Evolutionary conservation across 2,329 filamentous ascomycete species (phyloP), one percentile per base, ranked within the genome.

Genomic region (Penicillium sp.): DNA sequence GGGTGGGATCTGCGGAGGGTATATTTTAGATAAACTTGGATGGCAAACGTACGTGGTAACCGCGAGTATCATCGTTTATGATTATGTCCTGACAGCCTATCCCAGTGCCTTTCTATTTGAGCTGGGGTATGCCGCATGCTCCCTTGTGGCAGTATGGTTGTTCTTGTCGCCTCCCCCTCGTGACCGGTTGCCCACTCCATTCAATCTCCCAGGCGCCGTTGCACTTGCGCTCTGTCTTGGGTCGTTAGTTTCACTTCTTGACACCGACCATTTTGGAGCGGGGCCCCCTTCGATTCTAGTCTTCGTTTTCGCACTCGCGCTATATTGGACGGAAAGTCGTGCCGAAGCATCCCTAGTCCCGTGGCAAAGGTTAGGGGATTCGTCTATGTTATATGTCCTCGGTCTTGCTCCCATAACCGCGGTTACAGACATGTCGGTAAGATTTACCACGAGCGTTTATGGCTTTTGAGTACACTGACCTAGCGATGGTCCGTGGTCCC

Each of bases 341-440:
- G 23, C 50, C 30, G 21, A 15, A 5, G 30, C 30, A 7, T 11
- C 50, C 30, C 5, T 53, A 7, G 9, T 53, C 50, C 50, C 50
- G 9, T 53, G 50, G 50, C 17, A 6, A n/a, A 31, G 50, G 8
- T 35, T 53, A 4, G 19, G 23, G n/a, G 30, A 53, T 19, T 6
- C 11, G 1, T 4, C 17, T 7, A 53, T 53, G 13, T 31, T 6
- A 6, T 53, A 35, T 21, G 19, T 53, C 8, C n/a, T 53, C 3
- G 30, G 50, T 4, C 31, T 53, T 38, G 50, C 50, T n/a, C 15
- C 30, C 17, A 19, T 38, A 7, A 53, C 50, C 8, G 50, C 50
- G 3, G 15, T 53, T 11, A 13, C 19, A 7, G 50, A 53, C 30
- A 53, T 53, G 50, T 53, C 50, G 15, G 50, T 53, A 53, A 53